Evolutionary conservation across 2,329 filamentous ascomycete genomes (phyloP), one percentile per base, ranked within the genome.

Genomic region (Purpureocillium lavendulum): DNA sequence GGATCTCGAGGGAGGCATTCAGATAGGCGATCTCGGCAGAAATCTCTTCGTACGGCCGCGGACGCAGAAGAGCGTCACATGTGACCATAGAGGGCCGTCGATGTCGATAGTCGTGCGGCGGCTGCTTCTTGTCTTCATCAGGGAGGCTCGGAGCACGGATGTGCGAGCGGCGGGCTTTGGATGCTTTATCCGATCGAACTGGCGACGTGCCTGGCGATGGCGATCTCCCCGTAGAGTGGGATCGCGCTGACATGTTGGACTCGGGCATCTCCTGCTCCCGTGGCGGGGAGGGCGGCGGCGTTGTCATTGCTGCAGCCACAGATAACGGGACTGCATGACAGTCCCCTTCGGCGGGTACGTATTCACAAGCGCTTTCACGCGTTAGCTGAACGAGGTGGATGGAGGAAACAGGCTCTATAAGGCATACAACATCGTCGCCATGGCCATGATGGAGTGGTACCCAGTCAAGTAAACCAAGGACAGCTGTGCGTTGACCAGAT

Each of bases 1-100:
- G 65, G 5, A 55, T 49, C 17, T 67, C 61, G 0, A 77, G 60
- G 9, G 52, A 54, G 14, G 54, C 43, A 2, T 62, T 41, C 14
- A 77, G 64, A 42, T 75, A 74, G 7, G 62, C 53, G 11, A 62
- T 59, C 47, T 80, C 73, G 4, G 54, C 52, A 39, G 65, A 60
- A 4, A 75, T 57, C 5, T 64, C 61, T 14, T 65, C 58, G 36
- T 69, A 60, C 0, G 65, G 51, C 2, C 67, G 60, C 2, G 61
- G 63, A 3, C 59, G 53, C 5, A 26, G 33, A 67, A 53, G 40
- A 59, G 46, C 40, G 18, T 42, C 49, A 10, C 12, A 30, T 9
- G n/a, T 36, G 10, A 17, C 18, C 14, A 9, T 7, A 8, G 26
- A 29, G 21, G 35, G 26, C 11, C 3, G n/a, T 14, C 33, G 24